Percentiles rank a stretch among this genome's conserved stretches.
phyloP scores from a whole-genome alignment of 2,329 filamentous ascomycete genomes.

The Aspergillus felis region DNA sequence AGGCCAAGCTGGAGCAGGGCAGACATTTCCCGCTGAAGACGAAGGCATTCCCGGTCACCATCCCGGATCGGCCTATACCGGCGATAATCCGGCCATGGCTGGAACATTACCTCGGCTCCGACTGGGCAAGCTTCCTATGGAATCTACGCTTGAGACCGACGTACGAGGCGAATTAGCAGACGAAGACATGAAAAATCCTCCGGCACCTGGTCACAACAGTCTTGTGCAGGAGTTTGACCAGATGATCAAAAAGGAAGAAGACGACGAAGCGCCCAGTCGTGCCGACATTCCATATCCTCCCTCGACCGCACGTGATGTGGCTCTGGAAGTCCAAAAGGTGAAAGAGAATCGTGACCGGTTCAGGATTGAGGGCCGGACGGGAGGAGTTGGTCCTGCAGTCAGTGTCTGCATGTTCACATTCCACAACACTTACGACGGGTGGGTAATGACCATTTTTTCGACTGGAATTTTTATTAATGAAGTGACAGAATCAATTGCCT shows the following conservation, averaged over 20 bases:
- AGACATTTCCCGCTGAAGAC: conserved; percentile 61
- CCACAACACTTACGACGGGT: conserved; percentile 92
- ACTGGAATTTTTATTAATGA: conserved; percentile 16
- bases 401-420: conserved; percentile 98
- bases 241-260: conserved; percentile 84
- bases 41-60: conserved; percentile 67
- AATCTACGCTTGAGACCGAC: conserved; percentile 75
- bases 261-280: conserved; percentile 73
- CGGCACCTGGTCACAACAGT: conserved; percentile 64
- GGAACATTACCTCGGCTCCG: conserved; percentile 61
- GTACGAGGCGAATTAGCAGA: conserved; percentile 83
- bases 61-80: conserved; percentile 59
- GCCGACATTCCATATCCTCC: conserved; percentile 81
- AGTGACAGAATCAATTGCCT: conserved; percentile 72
- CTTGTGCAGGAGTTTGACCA: conserved; percentile 85
- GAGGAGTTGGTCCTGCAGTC: conserved; percentile 75
- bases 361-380: conserved; percentile 77
- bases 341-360: conserved; percentile 91
- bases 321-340: conserved; percentile 90
- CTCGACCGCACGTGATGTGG: conserved; percentile 82
- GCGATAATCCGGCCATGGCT: conserved; percentile 53
- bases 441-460: conserved; percentile 29
- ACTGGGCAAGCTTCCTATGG: conserved; percentile 79
- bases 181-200: conserved; percentile 73
- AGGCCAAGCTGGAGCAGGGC: conserved; percentile 50